Percentiles rank a stretch among this genome's conserved stretches.
Evolutionary conservation across 2,329 filamentous ascomycete species (phyloP).

Genomic region (Sporothrix phasma): DNA sequence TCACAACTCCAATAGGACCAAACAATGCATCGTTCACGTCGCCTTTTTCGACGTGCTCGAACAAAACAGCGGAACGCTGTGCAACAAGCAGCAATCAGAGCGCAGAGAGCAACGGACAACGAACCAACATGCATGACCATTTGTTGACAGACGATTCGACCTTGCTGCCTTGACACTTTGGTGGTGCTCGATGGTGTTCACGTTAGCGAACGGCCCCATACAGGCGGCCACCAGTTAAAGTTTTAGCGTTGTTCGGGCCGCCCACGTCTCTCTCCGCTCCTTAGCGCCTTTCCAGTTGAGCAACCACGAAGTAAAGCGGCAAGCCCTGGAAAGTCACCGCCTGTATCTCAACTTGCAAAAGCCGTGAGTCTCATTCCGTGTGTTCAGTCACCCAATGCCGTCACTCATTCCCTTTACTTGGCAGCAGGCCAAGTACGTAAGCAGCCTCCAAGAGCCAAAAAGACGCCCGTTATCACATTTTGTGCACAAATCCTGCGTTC

Average conservation of each 20-base stretch:
- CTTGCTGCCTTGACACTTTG: not conserved
- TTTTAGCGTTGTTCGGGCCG: slow-evolving; percentile 12
- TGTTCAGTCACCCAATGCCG: too few relatives aligned
- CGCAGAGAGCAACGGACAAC: not conserved
- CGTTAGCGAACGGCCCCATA: not conserved
- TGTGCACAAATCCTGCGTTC: slow-evolving; percentile 3
- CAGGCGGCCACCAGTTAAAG: not conserved
- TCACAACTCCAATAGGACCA: too few relatives aligned
- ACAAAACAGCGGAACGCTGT: not conserved
- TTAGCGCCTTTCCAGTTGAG: slow-evolving; percentile 3
- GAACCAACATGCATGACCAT: not conserved
- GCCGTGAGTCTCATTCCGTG: too few relatives aligned
- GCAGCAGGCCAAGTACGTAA: not conserved
- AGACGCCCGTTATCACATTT: not conserved
- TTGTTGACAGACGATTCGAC: not conserved
- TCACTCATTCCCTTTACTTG: not conserved
- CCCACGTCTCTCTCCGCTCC: slow-evolving; percentile 1
- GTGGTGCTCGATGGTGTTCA: not conserved
- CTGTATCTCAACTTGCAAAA: too few relatives aligned
- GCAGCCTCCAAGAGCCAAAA: not conserved
- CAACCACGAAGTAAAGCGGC: slow-evolving; percentile 4
- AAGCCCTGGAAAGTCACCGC: not conserved
- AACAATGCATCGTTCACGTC: not conserved
- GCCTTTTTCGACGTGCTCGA: not conserved
- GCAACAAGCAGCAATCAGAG: not conserved